Base-by-base conservation (phyloP, 192 early-diverging fungal species). In the Kickxella alabastrina region DNA sequence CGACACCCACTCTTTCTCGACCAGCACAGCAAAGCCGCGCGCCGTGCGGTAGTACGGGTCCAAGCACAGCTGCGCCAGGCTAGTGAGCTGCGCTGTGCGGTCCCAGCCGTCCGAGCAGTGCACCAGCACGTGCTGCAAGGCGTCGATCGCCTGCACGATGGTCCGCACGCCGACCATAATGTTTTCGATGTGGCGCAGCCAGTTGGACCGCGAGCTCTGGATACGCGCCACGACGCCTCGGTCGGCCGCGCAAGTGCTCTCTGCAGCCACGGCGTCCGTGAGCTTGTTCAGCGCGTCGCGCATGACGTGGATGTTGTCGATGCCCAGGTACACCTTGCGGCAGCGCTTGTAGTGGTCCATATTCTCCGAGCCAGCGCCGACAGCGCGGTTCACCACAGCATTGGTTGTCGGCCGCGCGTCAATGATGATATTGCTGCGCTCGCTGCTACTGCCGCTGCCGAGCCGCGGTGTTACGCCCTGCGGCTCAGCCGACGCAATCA, bases 101-200 rank as follows among this genome's bases (percentile, higher is more conserved):
- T 99, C 96, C 96, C 96, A 99, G 10, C 96, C 96, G 61, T 99
- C 96, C 37, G 92, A 95, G 80, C 96, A 99, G 69, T 99, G 96
- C 4, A 99, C 91, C 19, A 99, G 70, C 4, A 92, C 92, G 49
- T 95, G 93, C 6, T 83, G 79, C 42, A 85, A 85, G 17, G 74
- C 66, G 5, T 84, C 58, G 4, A 99, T 81, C 32, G 75, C 84
- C 51, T 86, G 75, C 6, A 96, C 87, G 42, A 99, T 94, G 43
- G 82, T 68, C 34, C 77, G 43, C 5, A 90, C 80, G 10, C 90
- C 92, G 12, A 90, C 87, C 48, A 99, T 51, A 27, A 99, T 80
- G 23, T 81, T 83, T 24, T 66, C 71, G 43, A 99, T 86, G 58
- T 97, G 92, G 41, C 84, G 83, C 35, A 97, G 67, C 96, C 96